Base-by-base conservation (phyloP, 2,329 filamentous ascomycete species). In the Tolypocladium tundrense region DNA sequence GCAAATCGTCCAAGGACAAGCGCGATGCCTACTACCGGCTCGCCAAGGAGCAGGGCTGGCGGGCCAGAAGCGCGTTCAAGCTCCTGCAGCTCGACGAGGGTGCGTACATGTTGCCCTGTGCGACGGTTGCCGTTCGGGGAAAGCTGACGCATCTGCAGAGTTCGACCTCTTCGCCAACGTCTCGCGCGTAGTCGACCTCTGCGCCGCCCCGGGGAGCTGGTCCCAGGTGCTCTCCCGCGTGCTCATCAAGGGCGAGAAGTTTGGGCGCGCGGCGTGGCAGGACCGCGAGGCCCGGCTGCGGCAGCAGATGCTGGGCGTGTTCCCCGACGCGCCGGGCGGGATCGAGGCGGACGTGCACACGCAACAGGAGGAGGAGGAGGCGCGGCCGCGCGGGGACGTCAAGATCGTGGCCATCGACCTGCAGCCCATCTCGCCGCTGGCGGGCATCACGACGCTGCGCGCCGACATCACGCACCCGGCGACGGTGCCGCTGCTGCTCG, bases 41-140 rank as follows among this genome's bases (percentile, higher is more conserved):
- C 10, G 94, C 94, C 21, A 99, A 99, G 76, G 94, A 99, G 73
- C 94, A 99, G 78, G 95, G 95, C 63, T 99, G 94, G 93, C 89
- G 94, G 41, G 94, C 94, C 35, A 84, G 94, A 59, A 96, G 91
- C 64, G 94, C 94, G 10, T 99, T 97, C 79, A 99, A 99, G 75
- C 84, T 99, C 31, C 85, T 99, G 14, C 94, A 99, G 73, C 85
- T 99, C 31, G 92, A 99, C 71, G 91, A 87, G 77, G 84, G 84
- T 60, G 43, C 35, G 84, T 60, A 41, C 37, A 53, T 33, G 11
- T 24, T 3, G 27, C 27, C 27, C 1, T 31, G 27, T 31, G 5
- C 27, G 27, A 31, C 27, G 27, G 27, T 6, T 3, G 27, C 27
- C 4, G 27, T 31, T 31, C 27, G 4, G 27, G 27, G 27, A 31